A percentile compares a stretch with the other conserved stretches of the same genome.
phyloP scores from a whole-genome alignment of 495 filamentous ascomycete species.

The Cairneyella variabilis region DNA sequence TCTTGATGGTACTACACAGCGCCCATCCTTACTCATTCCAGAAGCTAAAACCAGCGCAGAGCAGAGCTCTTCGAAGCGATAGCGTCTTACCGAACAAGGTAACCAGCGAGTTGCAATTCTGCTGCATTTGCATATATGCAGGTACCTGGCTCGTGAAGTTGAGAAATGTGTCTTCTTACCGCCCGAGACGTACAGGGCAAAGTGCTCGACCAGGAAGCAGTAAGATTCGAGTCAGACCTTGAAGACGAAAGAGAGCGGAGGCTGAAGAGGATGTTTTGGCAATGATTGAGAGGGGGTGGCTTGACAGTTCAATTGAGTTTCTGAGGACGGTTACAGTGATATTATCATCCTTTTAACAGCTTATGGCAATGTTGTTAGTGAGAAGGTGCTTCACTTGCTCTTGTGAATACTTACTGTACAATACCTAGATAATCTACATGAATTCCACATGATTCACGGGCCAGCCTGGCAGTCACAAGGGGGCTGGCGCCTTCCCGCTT shows the following conservation, averaged over 20 bases:
- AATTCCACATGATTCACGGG: no score
- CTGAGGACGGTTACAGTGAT: no score
- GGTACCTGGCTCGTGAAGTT: constrained; percentile 32
- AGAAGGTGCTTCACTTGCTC: no score
- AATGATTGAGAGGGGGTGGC: background rate
- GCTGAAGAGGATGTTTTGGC: constrained; percentile 33
- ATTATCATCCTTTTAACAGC: no score
- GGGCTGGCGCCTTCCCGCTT: no score
- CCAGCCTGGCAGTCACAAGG: no score
- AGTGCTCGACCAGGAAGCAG: constrained; percentile 28
- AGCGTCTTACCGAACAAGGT: constrained; percentile 33
- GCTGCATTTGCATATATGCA: constrained; percentile 36
- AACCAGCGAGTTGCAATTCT: constrained; percentile 38
- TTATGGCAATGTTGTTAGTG: no score
- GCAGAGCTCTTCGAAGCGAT: constrained; percentile 19
- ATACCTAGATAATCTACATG: no score
- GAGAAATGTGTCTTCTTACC: constrained; percentile 36
- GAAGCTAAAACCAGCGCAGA: constrained; percentile 2
- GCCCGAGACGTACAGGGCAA: constrained; percentile 34
- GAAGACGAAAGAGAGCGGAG: constrained; percentile 33
- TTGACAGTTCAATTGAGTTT: no score
- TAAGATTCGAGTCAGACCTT: constrained; percentile 29
- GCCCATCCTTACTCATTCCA: background rate
- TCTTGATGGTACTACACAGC: constrained; percentile 21
- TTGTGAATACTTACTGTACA: no score